Evolutionary conservation across 495 filamentous ascomycete species (phyloP).

Genomic region (Parathielavia hyrcaniae): DNA sequence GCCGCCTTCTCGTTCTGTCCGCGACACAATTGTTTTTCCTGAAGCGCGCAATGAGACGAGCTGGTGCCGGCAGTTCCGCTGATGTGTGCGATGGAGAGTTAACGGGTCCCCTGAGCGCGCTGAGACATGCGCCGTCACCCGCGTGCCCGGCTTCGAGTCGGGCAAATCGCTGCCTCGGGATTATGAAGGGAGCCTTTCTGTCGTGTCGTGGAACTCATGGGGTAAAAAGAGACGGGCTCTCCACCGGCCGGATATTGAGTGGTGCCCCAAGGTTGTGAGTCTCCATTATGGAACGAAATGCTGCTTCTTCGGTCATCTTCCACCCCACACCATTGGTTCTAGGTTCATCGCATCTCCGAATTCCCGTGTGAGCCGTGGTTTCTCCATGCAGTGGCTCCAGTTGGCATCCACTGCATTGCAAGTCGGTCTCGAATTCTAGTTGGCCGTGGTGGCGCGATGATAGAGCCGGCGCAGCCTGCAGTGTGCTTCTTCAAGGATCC

Average conservation of each 20-base stretch:
- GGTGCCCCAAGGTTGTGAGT: no score
- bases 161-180: not conserved
- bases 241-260: not conserved
- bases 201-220: not conserved
- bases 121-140: not conserved
- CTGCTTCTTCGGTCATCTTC: no score
- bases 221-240: not conserved
- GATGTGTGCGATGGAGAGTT: not conserved
- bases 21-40: not conserved
- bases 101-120: not conserved
- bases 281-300: no score
- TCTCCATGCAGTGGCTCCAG: not conserved
- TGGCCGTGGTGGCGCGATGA: not conserved
- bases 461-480: not conserved
- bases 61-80: constrained; percentile 4
- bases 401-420: not conserved
- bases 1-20: not conserved
- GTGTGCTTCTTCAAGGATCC: no score
- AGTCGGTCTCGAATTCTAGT: not conserved
- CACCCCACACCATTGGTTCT: no score
- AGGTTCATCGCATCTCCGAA: no score
- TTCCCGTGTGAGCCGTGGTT: no score
- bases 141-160: not conserved
- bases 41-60: not conserved
- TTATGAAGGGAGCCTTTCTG: no score